phyloP scores from a whole-genome alignment of 1,284 basidiomycete genomes.

The Ceratobasidium sp. region DNA sequence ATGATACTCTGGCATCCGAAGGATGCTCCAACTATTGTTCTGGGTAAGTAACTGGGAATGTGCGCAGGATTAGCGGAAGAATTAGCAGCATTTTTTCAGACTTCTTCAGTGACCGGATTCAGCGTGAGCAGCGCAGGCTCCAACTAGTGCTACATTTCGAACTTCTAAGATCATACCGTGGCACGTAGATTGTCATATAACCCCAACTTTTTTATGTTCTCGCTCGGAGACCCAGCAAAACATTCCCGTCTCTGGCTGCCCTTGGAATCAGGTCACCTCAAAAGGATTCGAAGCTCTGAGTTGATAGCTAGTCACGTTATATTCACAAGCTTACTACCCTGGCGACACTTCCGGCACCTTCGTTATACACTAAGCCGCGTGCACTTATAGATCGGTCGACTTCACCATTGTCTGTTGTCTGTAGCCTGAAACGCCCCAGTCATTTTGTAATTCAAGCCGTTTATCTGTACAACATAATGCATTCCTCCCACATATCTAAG shows the following conservation, averaged over 20 bases:
- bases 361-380: not conserved
- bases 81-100: too few relatives aligned
- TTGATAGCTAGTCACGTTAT: not conserved
- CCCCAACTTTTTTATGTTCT: not conserved
- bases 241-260: constrained; percentile 5
- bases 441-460: not conserved
- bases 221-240: constrained; percentile 7
- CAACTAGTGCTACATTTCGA: constrained; percentile 40
- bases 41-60: too few relatives aligned
- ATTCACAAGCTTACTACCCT: constrained; percentile 6
- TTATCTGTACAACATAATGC: constrained; percentile 16
- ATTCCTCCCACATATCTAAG: not conserved
- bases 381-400: not conserved
- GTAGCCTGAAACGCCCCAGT: not conserved
- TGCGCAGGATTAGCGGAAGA: too few relatives aligned
- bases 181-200: not conserved
- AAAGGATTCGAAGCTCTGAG: not conserved
- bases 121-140: constrained; percentile 32
- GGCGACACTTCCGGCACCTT: constrained; percentile 19
- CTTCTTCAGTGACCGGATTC: constrained; percentile 29
- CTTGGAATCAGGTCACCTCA: constrained; percentile 21
- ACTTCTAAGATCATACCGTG: constrained; percentile 36
- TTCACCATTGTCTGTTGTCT: constrained; percentile 24
- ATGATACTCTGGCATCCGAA: too few relatives aligned
- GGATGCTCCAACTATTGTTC: too few relatives aligned